Evolutionary conservation across 2,329 filamentous ascomycete genomes (phyloP).

Genomic region (Fusarium euwallaceae): DNA sequence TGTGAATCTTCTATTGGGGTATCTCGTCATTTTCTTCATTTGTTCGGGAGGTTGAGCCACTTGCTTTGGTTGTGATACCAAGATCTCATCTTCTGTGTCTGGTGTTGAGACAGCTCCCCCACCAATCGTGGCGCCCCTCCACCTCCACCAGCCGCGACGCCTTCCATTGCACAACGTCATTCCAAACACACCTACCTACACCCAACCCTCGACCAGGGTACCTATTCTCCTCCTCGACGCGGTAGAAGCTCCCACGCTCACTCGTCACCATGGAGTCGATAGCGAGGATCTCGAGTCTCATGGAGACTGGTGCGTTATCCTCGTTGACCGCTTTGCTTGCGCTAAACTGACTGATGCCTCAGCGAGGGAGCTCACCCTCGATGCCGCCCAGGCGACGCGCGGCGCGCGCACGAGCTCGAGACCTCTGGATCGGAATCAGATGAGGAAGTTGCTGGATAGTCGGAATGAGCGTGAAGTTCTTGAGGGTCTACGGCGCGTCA

Average conservation of each 20-base stretch:
- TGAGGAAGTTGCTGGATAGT: slow-evolving; percentile 95
- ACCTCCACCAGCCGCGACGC: slow-evolving; percentile 20
- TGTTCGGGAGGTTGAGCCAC: not conserved
- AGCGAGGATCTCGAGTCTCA: slow-evolving; percentile 90
- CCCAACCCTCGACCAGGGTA: slow-evolving; percentile 18
- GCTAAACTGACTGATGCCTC: slow-evolving; percentile 44
- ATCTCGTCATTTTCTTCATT: not conserved
- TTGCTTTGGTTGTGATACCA: not conserved
- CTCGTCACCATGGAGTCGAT: slow-evolving; percentile 87
- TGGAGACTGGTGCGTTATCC: slow-evolving; percentile 84
- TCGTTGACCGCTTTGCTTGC: slow-evolving; percentile 7
- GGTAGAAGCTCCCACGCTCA: slow-evolving; percentile 28
- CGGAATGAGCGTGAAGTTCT: slow-evolving; percentile 92
- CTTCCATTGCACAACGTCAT: slow-evolving; percentile 44
- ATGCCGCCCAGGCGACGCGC: slow-evolving; percentile 92
- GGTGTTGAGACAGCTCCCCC: slow-evolving; percentile 22
- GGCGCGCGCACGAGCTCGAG: slow-evolving; percentile 71
- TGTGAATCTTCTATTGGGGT: too few relatives aligned
- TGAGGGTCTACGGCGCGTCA: slow-evolving; percentile 89
- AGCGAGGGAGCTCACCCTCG: slow-evolving; percentile 97
- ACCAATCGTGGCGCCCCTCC: slow-evolving; percentile 41
- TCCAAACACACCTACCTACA: slow-evolving; percentile 36
- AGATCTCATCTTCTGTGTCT: not conserved
- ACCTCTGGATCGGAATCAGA: slow-evolving; percentile 81
- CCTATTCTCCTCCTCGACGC: slow-evolving; percentile 22